Evolutionary conservation across 2,329 filamentous ascomycete genomes (phyloP).

Genomic region (Venturia effusa): DNA sequence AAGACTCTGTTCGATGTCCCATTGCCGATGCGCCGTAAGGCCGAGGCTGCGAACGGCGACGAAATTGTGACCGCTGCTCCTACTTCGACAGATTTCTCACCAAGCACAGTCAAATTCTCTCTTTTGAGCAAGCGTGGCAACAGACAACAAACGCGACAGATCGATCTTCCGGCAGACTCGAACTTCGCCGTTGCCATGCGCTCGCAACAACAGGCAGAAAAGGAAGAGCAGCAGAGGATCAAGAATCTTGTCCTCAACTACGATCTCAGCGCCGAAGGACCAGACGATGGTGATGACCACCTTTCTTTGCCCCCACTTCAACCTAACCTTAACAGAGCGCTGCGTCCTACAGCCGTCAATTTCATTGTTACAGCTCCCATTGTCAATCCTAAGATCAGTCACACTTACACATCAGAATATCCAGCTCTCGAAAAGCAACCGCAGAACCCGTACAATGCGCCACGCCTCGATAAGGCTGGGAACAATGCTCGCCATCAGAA

Average conservation of each 20-base stretch:
- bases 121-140: constrained; percentile 94
- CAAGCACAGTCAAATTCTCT: constrained; percentile 72
- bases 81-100: constrained; percentile 14
- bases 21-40: constrained; percentile 69
- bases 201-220: constrained; percentile 85
- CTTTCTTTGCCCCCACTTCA: constrained; percentile 28
- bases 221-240: constrained; percentile 95
- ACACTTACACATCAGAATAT: constrained; percentile 1
- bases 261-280: constrained; percentile 72
- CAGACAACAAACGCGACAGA: constrained; percentile 87
- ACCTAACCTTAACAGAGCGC: constrained; percentile 39
- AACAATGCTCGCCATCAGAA: constrained; percentile 66
- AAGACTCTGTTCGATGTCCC: constrained; percentile 95
- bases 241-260: constrained; percentile 96
- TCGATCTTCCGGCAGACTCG: constrained; percentile 82
- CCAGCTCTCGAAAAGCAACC: constrained; percentile 13
- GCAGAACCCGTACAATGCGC: constrained; percentile 22
- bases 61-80: constrained; percentile 19
- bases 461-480: constrained; percentile 41
- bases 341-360: constrained; percentile 21
- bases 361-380: constrained; percentile 31
- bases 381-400: constrained; percentile 30
- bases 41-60: constrained; percentile 25
- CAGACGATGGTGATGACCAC: constrained; percentile 64
- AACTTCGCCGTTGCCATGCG: constrained; percentile 95